Evolutionary conservation across 345 rosid species (phyloP).

Genomic region (Arabis alpina): DNA sequence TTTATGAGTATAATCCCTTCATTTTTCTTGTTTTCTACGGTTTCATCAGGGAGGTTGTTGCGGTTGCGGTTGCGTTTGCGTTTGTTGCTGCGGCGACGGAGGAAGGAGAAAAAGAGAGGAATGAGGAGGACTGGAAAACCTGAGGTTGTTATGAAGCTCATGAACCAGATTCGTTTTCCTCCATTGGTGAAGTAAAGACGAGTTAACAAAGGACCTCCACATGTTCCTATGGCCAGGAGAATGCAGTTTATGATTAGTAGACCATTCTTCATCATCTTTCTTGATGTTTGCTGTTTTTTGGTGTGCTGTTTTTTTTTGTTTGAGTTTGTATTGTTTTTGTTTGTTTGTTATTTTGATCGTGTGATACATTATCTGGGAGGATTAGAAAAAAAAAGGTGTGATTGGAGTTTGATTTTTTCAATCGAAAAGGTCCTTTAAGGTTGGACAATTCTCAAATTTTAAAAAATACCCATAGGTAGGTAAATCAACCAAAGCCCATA

Average conservation of each 20-base stretch:
- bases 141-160: slow-evolving; percentile 65
- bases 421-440: too few species aligned
- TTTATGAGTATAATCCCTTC: slow-evolving; percentile 44
- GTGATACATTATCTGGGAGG: too few species aligned
- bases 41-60: too few species aligned
- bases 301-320: too few species aligned
- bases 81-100: slow-evolving; percentile 41
- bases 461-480: too few species aligned
- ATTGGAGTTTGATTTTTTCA: too few species aligned
- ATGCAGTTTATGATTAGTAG: slow-evolving; percentile 46
- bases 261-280: slow-evolving; percentile 32
- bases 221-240: slow-evolving; percentile 56
- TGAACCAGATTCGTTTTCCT: slow-evolving; percentile 68
- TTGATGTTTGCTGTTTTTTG: background rate
- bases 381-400: too few species aligned
- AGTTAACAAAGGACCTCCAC: slow-evolving; percentile 69
- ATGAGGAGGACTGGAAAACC: slow-evolving; percentile 57
- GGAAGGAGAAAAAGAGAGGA: slow-evolving; percentile 49
- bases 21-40: background rate
- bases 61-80: too few species aligned
- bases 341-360: slow-evolving; percentile 23
- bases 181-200: slow-evolving; percentile 78
- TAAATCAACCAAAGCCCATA: too few species aligned
- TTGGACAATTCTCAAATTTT: too few species aligned
- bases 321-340: too few species aligned